Percentiles rank a stretch among this genome's conserved stretches.
These are phyloP conservation scores for Mucor indicus DNA, from an alignment of 371 early-diverging fungal species.

Conservation along the genomic window DNA sequence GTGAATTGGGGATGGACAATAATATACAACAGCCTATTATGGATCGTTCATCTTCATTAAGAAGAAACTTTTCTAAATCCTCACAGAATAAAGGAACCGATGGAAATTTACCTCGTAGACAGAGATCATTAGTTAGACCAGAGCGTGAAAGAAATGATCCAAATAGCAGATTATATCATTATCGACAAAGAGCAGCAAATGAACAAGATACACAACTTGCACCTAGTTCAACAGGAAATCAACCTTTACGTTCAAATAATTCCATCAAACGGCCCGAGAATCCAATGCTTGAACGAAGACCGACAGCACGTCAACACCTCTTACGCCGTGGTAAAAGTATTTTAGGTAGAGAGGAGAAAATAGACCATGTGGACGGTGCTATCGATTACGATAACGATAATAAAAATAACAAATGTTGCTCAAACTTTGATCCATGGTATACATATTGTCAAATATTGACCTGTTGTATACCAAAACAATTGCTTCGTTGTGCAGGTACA, in stretches of 20 bases:
- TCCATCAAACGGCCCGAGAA: not conserved
- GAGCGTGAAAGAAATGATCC: slow-evolving; percentile 63
- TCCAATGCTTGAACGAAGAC: slow-evolving; percentile 16
- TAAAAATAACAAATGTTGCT: slow-evolving; percentile 7
- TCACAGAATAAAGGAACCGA: slow-evolving; percentile 1
- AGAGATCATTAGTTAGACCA: slow-evolving; percentile 69
- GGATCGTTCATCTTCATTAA: slow-evolving; percentile 10
- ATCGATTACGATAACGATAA: slow-evolving; percentile 7
- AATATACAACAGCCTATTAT: not conserved
- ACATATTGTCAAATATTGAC: slow-evolving; percentile 52
- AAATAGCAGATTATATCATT: slow-evolving; percentile 52
- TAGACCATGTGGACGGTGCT: slow-evolving; percentile 6
- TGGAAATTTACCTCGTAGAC: slow-evolving; percentile 20
- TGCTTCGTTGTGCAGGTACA: slow-evolving; percentile 18
- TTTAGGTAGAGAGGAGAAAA: slow-evolving; percentile 37
- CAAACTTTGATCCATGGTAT: slow-evolving; percentile 36
- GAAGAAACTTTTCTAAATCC: slow-evolving; percentile 14
- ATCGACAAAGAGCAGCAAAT: slow-evolving; percentile 46
- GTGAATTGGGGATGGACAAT: no score
- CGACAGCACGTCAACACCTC: slow-evolving; percentile 14
- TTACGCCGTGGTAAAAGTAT: slow-evolving; percentile 44
- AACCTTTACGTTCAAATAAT: slow-evolving; percentile 17
- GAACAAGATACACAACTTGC: slow-evolving; percentile 22
- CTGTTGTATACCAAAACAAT: slow-evolving; percentile 49
- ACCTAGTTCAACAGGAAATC: slow-evolving; percentile 37